Base-by-base conservation (phyloP, 805 yeast species). In the Millerozyma acaciae region DNA sequence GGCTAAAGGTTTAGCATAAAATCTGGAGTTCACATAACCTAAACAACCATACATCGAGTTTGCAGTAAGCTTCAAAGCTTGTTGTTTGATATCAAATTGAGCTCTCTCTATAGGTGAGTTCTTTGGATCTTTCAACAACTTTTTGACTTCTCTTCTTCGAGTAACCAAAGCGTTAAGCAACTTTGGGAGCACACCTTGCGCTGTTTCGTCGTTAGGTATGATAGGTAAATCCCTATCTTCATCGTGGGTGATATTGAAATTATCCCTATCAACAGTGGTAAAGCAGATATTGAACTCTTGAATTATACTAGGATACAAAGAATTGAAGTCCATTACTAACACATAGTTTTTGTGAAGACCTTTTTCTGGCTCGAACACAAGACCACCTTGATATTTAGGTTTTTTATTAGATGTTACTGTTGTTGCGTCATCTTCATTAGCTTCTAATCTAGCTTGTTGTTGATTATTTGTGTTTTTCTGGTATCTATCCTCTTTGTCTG, bases 41-140 rank as follows among this genome's bases (percentile, higher is more conserved):
- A 93, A 73, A 74, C 97, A 93, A 53, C 98, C 98, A 63, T 93
- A 93, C 97, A 93, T 90, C n/a, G 98, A 93, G 61, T 93, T 93
- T 18, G 98, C 98, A 2, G 98, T 94, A 54, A 93, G 70, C 57
- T 93, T 93, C 55, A 93, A 74, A 0, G 98, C 97, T 56, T 84
- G 94, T 60, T 93, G 98, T 52, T 89, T 86, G 52, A 89, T 88
- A 57, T 93, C 97, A 68, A 83, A 87, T 52, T 90, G 96, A 0
- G 85, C 82, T 36, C 62, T 76, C 53, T 85, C 88, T 34, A 68
- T 61, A 0, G 78, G 67, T 0, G 80, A 69, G 15, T 80, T 76
- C 27, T 73, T 70, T 21, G 89, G 81, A 44, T 78, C 80, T 48
- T 87, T 88, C 72, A 93, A 73, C 22, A 87, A 62, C 45, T 78